Conservation (phyloP, 257 asterid species). For the Verbena officinalis region DNA sequence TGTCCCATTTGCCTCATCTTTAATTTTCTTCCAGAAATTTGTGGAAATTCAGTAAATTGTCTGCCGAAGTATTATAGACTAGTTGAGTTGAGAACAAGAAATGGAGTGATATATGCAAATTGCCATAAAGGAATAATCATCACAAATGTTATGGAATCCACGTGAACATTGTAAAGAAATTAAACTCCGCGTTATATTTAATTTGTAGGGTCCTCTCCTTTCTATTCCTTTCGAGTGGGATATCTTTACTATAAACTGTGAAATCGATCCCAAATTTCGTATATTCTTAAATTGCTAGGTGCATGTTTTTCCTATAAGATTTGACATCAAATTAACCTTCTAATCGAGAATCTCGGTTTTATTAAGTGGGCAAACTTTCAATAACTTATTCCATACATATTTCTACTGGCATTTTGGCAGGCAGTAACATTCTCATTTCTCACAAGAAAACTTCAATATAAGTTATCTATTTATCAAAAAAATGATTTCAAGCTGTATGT, state of each 20-base stretch:
- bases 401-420: no score
- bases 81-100: not conserved
- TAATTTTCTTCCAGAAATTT: not conserved
- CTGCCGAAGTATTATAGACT: not conserved
- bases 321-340: no score
- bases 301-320: not conserved
- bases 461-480: no score
- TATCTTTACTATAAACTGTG: not conserved
- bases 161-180: not conserved
- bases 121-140: not conserved
- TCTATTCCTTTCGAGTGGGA: constrained; percentile 8
- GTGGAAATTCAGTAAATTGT: not conserved
- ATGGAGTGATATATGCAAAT: not conserved
- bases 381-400: no score
- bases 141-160: constrained; percentile 22
- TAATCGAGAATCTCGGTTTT: no score
- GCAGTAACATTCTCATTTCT: no score
- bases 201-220: not conserved
- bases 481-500: no score
- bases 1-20: not conserved
- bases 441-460: no score
- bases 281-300: not conserved
- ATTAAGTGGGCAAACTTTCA: no score
- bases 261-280: not conserved
- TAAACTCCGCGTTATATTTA: not conserved